phyloP scores from a whole-genome alignment of 768 basidiomycete species.

The Boletus rubescentipes region DNA sequence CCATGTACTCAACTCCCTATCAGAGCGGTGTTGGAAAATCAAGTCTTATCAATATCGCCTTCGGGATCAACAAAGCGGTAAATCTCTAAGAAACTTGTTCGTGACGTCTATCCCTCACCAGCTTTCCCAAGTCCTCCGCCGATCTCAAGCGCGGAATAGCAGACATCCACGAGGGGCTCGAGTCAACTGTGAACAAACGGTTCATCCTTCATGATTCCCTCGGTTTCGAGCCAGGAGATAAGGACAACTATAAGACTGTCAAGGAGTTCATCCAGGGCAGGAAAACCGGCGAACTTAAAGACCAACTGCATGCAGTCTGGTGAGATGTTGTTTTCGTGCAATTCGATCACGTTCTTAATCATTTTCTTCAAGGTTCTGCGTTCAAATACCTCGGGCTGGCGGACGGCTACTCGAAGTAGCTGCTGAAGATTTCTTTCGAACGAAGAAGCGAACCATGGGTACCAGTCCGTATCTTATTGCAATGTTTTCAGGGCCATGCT shows the following conservation, averaged over 20 bases:
- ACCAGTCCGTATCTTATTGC: not conserved
- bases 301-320: constrained; percentile 3
- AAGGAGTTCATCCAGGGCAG: not conserved
- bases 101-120: not conserved
- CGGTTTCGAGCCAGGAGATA: constrained; percentile 1
- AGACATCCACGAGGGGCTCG: not conserved
- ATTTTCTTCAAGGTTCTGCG: not conserved
- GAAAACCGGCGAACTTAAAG: not conserved
- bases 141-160: not conserved
- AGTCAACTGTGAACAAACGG: not conserved
- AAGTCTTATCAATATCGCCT: not conserved
- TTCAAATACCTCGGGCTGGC: not conserved
- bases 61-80: not conserved
- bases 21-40: not conserved
- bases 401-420: not conserved
- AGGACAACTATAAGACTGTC: not conserved
- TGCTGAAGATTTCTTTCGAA: not conserved
- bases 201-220: constrained; percentile 1
- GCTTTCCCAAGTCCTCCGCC: not conserved
- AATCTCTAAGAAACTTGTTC: not conserved
- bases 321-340: not conserved
- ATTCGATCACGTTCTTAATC: not conserved
- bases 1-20: not conserved
- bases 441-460: not conserved
- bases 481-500: not conserved